Base-by-base conservation (phyloP, 1,284 basidiomycete species). In the Melampsora larici-populina region DNA sequence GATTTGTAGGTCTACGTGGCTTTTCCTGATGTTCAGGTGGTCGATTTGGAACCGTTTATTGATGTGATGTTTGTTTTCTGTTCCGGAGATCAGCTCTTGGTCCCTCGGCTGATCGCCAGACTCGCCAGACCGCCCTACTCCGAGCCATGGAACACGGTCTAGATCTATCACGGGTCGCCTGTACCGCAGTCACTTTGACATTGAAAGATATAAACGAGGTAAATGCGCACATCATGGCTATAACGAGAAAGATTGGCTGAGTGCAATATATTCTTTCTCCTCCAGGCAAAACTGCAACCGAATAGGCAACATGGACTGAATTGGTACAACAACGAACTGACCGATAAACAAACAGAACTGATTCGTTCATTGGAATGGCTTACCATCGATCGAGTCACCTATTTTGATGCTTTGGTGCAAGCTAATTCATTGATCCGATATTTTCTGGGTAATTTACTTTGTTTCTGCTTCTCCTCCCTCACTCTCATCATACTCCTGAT, bases 351-450 rank as follows among this genome's bases (percentile, higher is more conserved):
- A 58, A 78, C 49, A n/a, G 75, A 91, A 67, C 86, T 99, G 11
- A 87, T 97, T 69, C 88, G 93, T 11, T 91, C 92, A 0, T 90
- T 98, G 78, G 95, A 98, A 82, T 99, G 96, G 96, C 92, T 96
- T 64, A 92, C 89, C 0, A 92, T 93, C 83, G 86, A 88, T 79
- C 78, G 78, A 11, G 70, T 79, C 24, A 96, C 93, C 0, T 89
- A 90, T 79, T 85, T 86, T n/a, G 89, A 89, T 21, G 93, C 93
- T 0, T 85, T 97, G 3, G 88, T 91, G 81, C 92, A 94, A 81
- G 89, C 92, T 1, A 93, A 94, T 79, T 89, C 91, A 55, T 90
- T 95, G 70, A 84, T 93, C 76, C 89, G 94, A 18, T 93, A 93
- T 83, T 92, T 96, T 86, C 87, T 97, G 24, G 89, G 93, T 93